These are phyloP conservation scores for Mycena metata DNA, from an alignment of 768 basidiomycete species.

Conservation along the genomic window DNA sequence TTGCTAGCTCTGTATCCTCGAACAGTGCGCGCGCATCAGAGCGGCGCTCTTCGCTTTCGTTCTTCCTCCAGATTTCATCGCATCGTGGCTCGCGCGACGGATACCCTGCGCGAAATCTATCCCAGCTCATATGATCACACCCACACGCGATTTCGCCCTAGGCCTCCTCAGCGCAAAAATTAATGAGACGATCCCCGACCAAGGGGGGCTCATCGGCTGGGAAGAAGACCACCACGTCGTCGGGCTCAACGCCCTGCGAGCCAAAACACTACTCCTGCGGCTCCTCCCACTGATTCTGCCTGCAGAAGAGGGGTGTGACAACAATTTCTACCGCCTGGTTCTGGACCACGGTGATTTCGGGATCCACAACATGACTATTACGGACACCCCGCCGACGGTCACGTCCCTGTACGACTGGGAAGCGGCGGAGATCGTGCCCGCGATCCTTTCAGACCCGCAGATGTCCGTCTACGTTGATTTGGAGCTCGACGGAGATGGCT, in stretches of 20 bases:
- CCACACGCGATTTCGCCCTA: slow-evolving; percentile 27
- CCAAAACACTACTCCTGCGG: slow-evolving; percentile 6
- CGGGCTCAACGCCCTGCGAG: slow-evolving; percentile 11
- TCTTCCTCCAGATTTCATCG: slow-evolving; percentile 19
- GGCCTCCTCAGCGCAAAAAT: slow-evolving; percentile 23
- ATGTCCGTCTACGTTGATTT: slow-evolving; percentile 28
- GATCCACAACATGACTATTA: slow-evolving; percentile 32
- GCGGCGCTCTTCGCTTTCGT: slow-evolving; percentile 24
- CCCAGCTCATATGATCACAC: slow-evolving; percentile 6
- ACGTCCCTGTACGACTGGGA: slow-evolving; percentile 37
- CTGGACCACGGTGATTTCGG: slow-evolving; percentile 36
- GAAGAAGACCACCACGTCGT: slow-evolving; percentile 13
- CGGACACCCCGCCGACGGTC: neutral
- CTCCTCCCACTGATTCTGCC: slow-evolving; percentile 29
- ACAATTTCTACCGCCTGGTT: slow-evolving; percentile 24
- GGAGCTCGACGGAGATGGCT: slow-evolving; percentile 7
- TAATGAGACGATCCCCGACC: slow-evolving; percentile 22
- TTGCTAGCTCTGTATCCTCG: slow-evolving; percentile 13
- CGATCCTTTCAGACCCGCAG: slow-evolving; percentile 29
- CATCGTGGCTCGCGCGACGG: slow-evolving; percentile 16
- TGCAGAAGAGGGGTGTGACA: neutral
- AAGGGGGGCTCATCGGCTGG: slow-evolving; percentile 8
- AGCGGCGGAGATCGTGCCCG: slow-evolving; percentile 25
- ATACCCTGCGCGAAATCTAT: slow-evolving; percentile 14
- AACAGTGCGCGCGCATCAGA: slow-evolving; percentile 26